Conservation (phyloP, 2,329 filamentous ascomycete species). For the Fonsecaea nubica region DNA sequence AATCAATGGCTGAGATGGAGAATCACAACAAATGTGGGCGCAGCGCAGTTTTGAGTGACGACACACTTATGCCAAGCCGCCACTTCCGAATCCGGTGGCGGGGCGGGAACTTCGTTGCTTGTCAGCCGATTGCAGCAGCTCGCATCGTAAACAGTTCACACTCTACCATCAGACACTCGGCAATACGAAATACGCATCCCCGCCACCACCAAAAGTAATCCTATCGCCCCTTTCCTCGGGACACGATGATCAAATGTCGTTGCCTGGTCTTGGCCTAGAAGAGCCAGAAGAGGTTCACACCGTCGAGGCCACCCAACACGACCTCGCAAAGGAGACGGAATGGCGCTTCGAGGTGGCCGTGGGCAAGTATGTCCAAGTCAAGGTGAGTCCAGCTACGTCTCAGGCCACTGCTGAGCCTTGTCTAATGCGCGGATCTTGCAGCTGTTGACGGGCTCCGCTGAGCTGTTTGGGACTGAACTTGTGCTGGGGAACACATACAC, state of each 20-base stretch:
- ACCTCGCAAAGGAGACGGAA: constrained; percentile 71
- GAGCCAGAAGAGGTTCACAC: constrained; percentile 59
- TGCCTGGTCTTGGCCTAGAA: constrained; percentile 74
- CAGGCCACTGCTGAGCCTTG: not conserved
- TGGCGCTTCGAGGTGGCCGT: constrained; percentile 78
- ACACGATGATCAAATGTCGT: constrained; percentile 64
- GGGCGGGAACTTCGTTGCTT: not conserved
- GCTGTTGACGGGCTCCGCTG: constrained; percentile 80
- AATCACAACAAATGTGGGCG: not conserved
- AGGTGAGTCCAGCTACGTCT: constrained; percentile 47
- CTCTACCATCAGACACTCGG: not conserved
- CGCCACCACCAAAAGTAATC: not conserved
- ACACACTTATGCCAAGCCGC: constrained; percentile 13
- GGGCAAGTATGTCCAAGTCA: constrained; percentile 59
- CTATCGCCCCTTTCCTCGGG: not conserved
- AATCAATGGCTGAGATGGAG: not conserved
- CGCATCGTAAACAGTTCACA: not conserved
- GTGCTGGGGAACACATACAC: constrained; percentile 79
- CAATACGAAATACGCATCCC: not conserved
- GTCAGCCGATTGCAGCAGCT: constrained; percentile 2
- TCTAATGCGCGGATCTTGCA: constrained; percentile 44
- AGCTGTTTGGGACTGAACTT: constrained; percentile 94
- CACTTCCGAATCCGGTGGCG: not conserved
- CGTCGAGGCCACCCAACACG: constrained; percentile 54
- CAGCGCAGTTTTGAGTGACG: not conserved